Evolutionary conservation across 192 early-diverging fungal genomes (phyloP).

Genomic region (Blastocladiella britannica): DNA sequence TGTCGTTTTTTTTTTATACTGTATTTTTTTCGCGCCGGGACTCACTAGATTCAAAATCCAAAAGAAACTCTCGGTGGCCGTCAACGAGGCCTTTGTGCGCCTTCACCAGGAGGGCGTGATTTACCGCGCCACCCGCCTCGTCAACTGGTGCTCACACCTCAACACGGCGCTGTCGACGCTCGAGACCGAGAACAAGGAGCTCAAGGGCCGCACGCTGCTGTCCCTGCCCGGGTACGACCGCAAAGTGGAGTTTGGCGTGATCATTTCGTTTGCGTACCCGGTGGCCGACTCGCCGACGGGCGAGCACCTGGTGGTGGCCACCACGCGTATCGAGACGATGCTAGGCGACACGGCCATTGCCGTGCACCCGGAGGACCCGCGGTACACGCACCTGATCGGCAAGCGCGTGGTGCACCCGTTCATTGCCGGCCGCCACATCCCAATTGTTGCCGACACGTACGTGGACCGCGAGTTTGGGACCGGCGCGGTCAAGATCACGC

Average conservation of each 20-base stretch:
- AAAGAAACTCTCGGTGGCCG: conserved; percentile 55
- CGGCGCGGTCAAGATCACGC: conserved; percentile 97
- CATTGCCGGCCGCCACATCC: conserved; percentile 69
- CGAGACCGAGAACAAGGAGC: conserved; percentile 81
- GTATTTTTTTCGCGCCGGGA: too few relatives aligned
- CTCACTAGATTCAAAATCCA: too few relatives aligned
- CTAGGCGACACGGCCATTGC: conserved; percentile 93
- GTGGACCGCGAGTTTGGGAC: conserved; percentile 90
- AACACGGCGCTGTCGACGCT: conserved; percentile 93
- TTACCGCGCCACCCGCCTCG: conserved; percentile 85
- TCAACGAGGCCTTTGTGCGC: conserved; percentile 80
- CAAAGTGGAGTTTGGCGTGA: conserved; percentile 96
- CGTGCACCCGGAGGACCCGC: conserved; percentile 74
- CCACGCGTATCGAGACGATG: conserved; percentile 99
- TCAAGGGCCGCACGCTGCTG: conserved; percentile 66
- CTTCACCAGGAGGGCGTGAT: conserved; percentile 88
- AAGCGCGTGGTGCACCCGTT: conserved; percentile 90
- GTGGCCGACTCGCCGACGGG: conserved; percentile 64
- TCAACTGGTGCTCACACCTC: conserved; percentile 94
- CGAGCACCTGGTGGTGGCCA: conserved; percentile 85
- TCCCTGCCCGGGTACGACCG: conserved; percentile 85
- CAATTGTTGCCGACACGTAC: conserved; percentile 62
- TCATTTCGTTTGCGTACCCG: conserved; percentile 84
- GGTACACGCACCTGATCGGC: conserved; percentile 88
- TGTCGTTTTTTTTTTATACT: conserved; percentile 2